These are phyloP conservation scores for Draba incana DNA, from an alignment of 345 rosid species.

Conservation along the genomic window DNA sequence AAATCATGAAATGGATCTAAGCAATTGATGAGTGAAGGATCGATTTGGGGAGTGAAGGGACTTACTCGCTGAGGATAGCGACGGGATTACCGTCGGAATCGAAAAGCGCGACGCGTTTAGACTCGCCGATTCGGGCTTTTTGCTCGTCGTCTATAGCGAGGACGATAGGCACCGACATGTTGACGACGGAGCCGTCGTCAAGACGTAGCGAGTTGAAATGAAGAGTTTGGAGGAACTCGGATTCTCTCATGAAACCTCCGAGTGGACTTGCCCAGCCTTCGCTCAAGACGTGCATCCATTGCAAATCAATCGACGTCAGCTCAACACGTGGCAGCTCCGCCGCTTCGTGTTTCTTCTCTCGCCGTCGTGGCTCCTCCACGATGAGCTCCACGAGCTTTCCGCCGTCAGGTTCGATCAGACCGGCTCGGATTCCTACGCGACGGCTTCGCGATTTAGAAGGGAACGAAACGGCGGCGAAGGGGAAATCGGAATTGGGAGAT, in stretches of 20 bases:
- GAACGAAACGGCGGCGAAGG: conserved; percentile 51
- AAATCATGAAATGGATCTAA: neutral
- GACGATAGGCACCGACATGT: conserved; percentile 98
- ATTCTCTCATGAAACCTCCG: conserved; percentile 93
- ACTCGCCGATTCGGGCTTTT: conserved; percentile 71
- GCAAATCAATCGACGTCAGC: conserved; percentile 69
- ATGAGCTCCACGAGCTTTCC: conserved; percentile 77
- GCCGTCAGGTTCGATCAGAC: conserved; percentile 86
- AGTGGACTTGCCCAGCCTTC: conserved; percentile 99
- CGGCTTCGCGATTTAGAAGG: conserved; percentile 28
- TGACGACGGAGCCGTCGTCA: conserved; percentile 85
- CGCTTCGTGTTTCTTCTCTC: conserved; percentile 67
- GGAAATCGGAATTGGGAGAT: conserved; percentile 45
- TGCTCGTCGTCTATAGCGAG: conserved; percentile 77
- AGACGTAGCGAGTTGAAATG: conserved; percentile 96
- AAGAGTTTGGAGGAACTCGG: conserved; percentile 99
- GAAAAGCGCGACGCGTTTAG: conserved; percentile 71
- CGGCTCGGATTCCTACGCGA: conserved; percentile 46
- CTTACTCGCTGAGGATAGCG: conserved; percentile 90
- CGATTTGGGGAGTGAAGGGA: neutral
- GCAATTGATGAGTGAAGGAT: neutral
- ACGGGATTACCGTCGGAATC: conserved; percentile 61
- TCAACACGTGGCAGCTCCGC: conserved; percentile 60
- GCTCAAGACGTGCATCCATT: conserved; percentile 98
- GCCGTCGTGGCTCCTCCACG: conserved; percentile 58